Base-by-base conservation (phyloP, 352 stramenopile genomes). In the Phytophthora pseudosyringae region DNA sequence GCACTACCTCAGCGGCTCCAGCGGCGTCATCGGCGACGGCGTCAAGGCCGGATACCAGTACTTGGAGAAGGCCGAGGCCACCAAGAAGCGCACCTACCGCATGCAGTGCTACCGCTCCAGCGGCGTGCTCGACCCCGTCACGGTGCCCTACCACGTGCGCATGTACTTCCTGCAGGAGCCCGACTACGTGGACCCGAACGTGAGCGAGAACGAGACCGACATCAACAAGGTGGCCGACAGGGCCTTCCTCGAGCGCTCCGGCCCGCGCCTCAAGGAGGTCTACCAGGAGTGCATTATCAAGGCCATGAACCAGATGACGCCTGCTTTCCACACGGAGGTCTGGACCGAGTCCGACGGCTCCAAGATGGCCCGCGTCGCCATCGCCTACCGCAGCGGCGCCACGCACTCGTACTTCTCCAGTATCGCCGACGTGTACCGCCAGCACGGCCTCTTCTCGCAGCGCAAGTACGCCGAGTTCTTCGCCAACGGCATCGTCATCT, bases 401-500 rank as follows among this genome's bases (percentile, higher is more conserved):
- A 94, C 86, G 16, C 86, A 94, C 73, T 90, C 79, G 71, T 94
- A 94, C 76, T 94, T 94, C 71, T 92, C 86, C 50, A 89, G 78
- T 81, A 89, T 94, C 59, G 86, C 86, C 21, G 83, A 94, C 40
- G 82, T 94, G 12, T 94, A 94, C 77, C 83, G 86, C 43, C 83
- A 91, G 69, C 83, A 93, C 68, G 86, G 86, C 3, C 75, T 94
- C 41, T 94, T 92, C 70, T 81, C 83, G 55, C 83, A 86, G 61
- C 80, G 86, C 62, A 94, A 94, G 75, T 94, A 94, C 68, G 78
- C 78, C 44, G 86, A 94, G 60, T 93, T 91, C 67, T 93, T 94
- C 63, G 89, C 82, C 51, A 94, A 94, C 55, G 86, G 86, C 44
- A 84, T 91, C 45, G 86, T 94, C 28, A 79, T 94, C 59, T 94